These are phyloP conservation scores for Gryganskiella cystojenkinii DNA, from an alignment of 192 early-diverging fungal species.

Conservation along the genomic window DNA sequence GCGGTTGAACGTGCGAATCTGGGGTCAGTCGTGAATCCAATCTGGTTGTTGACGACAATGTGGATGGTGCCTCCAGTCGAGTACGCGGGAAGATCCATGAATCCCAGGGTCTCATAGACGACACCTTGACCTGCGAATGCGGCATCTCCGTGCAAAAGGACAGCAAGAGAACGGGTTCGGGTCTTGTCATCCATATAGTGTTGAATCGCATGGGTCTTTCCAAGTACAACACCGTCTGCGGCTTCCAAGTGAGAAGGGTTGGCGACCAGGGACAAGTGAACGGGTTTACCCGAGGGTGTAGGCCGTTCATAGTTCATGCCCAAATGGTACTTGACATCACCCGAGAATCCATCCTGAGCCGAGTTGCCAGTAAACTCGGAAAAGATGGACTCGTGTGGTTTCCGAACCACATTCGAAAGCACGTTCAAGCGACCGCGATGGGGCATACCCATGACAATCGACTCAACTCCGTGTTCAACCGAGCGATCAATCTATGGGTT, in stretches of 20 bases:
- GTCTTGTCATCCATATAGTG: conserved; percentile 90
- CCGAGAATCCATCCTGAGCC: conserved; percentile 90
- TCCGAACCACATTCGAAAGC: conserved; percentile 98
- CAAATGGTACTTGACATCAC: conserved; percentile 95
- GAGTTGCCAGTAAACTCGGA: conserved; percentile 95
- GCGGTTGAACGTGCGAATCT: conserved; percentile 93
- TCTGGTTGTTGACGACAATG: conserved; percentile 97
- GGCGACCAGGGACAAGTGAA: conserved; percentile 96
- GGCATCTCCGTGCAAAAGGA: conserved; percentile 98
- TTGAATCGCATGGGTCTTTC: conserved; percentile 97
- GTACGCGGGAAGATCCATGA: conserved; percentile 95
- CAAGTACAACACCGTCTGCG: conserved; percentile 97
- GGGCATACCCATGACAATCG: conserved; percentile 98
- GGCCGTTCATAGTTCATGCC: conserved; percentile 97
- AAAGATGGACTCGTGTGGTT: conserved; percentile 98
- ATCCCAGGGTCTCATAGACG: conserved; percentile 98
- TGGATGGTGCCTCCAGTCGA: conserved; percentile 98
- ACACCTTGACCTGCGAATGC: conserved; percentile 98
- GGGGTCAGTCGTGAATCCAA: conserved; percentile 99
- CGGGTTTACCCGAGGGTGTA: conserved; percentile 96
- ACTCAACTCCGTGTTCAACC: conserved; percentile 95
- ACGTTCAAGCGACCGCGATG: conserved; percentile 99
- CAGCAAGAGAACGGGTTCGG: conserved; percentile 86
- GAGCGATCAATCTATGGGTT: conserved; percentile 87
- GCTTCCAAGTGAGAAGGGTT: conserved; percentile 99